Base-by-base conservation (phyloP, 176 grass and related monocot species). In the Aegilops speltoides region DNA sequence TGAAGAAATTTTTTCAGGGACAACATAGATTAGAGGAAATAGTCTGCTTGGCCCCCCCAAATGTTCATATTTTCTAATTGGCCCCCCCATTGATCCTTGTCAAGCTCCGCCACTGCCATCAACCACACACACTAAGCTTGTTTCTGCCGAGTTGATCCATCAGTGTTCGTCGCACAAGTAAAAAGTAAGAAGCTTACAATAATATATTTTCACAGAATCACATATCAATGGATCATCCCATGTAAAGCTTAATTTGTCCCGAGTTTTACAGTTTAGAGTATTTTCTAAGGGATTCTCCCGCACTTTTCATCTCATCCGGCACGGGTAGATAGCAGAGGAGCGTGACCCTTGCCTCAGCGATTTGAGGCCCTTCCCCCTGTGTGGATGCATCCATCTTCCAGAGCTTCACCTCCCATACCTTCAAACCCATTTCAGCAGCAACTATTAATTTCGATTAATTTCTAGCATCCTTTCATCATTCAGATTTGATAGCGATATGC, bases 401-500 rank as follows among this genome's bases (percentile, higher is more conserved):
- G 3, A 98, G 73, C 23, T 89, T 91, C 2, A 98, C 89, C 84
- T 91, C 89, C 93, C 93, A 95, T 22, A 95, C 93, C 96, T 98
- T 73, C 32, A 52, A 62, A 62, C 10, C 22, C 8, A 74, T 43
- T 43, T 4, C 75, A 76, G 19, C 20, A 67, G 4, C 50, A 48
- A 3, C 7, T 43, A 4, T 76, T 48, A 50, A 6, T 52, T 17
- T 52, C 0, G 48, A 0, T 52, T 52, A 6, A 17, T 52, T 17
- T 6, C 48, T 52, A 17, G 5, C 48, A 17, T 52, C 14, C 50
- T 52, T 43, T 43, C 65, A 9, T 68, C 16, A 4, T 68, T 68
- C 14, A 31, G 64, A 68, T 19, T 17, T 34, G 65, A 43, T 12
- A 43, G 41, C 41, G 41, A 43, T 43, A 12, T 10, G 10, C 41